Conservation (phyloP, 345 rosid species). For the Corchorus olitorius region DNA sequence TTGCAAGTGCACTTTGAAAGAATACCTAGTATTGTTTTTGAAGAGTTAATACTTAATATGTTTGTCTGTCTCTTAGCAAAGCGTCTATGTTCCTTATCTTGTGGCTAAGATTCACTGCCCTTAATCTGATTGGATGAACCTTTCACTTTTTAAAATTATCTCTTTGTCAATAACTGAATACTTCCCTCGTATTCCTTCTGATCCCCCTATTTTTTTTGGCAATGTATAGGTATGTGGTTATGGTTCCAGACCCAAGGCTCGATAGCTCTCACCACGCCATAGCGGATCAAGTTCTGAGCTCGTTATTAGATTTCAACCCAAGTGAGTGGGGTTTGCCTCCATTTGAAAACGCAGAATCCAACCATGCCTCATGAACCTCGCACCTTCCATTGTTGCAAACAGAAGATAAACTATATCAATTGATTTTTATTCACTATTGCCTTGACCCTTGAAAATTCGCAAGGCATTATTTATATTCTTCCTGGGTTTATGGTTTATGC, state of each 20-base stretch:
- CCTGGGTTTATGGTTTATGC: neutral
- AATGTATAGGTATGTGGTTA: slow-evolving; percentile 59
- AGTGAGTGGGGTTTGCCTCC: slow-evolving; percentile 72
- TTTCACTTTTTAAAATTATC: neutral
- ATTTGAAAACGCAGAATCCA: slow-evolving; percentile 36
- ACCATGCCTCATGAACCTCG: neutral
- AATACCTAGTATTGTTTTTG: neutral
- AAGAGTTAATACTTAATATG: neutral
- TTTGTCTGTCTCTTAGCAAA: neutral
- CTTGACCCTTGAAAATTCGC: neutral
- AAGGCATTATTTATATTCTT: neutral
- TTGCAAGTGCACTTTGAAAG: neutral
- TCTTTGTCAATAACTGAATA: neutral
- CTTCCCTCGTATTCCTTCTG: neutral
- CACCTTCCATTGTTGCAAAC: neutral
- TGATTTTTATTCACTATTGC: neutral
- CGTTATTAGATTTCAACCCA: slow-evolving; percentile 72
- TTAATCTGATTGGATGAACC: neutral
- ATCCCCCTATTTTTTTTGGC: neutral
- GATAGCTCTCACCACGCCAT: slow-evolving; percentile 57
- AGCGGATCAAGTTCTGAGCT: slow-evolving; percentile 78
- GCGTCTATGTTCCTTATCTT: neutral
- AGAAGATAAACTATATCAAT: neutral
- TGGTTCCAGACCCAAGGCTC: slow-evolving; percentile 92
- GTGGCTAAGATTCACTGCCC: neutral